These are phyloP conservation scores for Echium plantagineum DNA, from an alignment of 257 asterid species.

Conservation along the genomic window DNA sequence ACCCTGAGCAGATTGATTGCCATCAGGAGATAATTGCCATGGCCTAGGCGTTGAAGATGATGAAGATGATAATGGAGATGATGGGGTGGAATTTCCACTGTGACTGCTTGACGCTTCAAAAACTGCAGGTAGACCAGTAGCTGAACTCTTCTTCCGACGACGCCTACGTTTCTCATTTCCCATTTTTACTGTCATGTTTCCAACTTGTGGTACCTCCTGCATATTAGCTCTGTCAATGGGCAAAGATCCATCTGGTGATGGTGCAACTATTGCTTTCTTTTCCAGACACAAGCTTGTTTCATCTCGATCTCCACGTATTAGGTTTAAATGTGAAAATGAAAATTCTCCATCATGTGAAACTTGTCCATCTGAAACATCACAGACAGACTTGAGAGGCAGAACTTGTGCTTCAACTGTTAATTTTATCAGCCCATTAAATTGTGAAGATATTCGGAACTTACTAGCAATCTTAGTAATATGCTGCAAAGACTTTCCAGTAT, in stretches of 20 bases:
- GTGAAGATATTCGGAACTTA: constrained; percentile 16
- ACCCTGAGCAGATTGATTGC: constrained; percentile 23
- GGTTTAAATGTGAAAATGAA: constrained; percentile 2
- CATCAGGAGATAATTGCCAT: constrained; percentile 27
- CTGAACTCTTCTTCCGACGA: constrained; percentile 60
- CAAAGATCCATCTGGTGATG: constrained; percentile 3
- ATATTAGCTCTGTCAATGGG: constrained; percentile 21
- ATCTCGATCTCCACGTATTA: constrained; percentile 15
- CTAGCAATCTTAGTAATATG: constrained; percentile 14
- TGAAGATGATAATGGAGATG: constrained; percentile 73
- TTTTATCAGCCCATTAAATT: constrained; percentile 21
- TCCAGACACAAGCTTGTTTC: constrained; percentile 16
- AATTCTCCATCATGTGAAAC: constrained; percentile 12
- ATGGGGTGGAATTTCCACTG: constrained; percentile 79
- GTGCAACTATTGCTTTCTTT: constrained; percentile 8
- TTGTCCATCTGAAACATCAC: constrained; percentile 17
- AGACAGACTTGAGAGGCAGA: constrained; percentile 22
- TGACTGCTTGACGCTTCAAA: constrained; percentile 85
- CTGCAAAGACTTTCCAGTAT: constrained; percentile 20
- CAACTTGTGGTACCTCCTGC: constrained; percentile 26
- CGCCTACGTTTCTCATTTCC: constrained; percentile 63
- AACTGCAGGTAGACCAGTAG: constrained; percentile 24
- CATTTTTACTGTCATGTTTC: constrained; percentile 40
- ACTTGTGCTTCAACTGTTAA: constrained; percentile 30
- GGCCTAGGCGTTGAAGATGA: constrained; percentile 36